phyloP scores from a whole-genome alignment of 2,329 filamentous ascomycete genomes.

The Cordyceps pruinosa region DNA sequence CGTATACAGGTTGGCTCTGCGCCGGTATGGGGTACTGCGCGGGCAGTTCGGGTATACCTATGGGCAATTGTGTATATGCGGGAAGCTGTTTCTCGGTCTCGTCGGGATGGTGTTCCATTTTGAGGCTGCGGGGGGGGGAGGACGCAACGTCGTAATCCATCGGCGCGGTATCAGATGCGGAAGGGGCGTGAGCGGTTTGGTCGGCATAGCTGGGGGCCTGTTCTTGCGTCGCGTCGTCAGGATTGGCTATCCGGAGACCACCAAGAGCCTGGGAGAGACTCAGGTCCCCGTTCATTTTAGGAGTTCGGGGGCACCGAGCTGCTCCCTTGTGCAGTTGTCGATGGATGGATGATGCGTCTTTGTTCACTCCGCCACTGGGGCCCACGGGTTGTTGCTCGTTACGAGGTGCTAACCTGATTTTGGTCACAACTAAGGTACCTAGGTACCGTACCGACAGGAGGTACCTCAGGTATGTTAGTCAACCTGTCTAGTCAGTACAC shows the following conservation, averaged over 20 bases:
- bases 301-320: conserved; percentile 15
- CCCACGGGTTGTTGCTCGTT: background rate
- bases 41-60: background rate
- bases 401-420: background rate
- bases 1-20: background rate
- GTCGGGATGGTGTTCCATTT: background rate
- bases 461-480: no score
- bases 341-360: conserved; percentile 10
- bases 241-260: conserved; percentile 93
- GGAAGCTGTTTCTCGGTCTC: background rate
- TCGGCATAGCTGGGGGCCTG: conserved; percentile 17
- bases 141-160: background rate
- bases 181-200: conserved; percentile 4
- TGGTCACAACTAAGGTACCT: no score
- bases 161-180: background rate
- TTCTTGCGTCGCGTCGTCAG: conserved; percentile 59
- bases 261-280: conserved; percentile 89
- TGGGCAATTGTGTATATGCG: background rate
- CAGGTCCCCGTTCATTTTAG: conserved; percentile 80
- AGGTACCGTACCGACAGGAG: no score
- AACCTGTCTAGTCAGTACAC: no score
- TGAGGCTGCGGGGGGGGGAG: background rate
- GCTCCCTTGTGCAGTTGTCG: conserved; percentile 10
- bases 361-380: conserved; percentile 7
- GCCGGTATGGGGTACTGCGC: background rate